Base-by-base conservation (phyloP, 805 yeast genomes). In the Hanseniaspora vineae region DNA sequence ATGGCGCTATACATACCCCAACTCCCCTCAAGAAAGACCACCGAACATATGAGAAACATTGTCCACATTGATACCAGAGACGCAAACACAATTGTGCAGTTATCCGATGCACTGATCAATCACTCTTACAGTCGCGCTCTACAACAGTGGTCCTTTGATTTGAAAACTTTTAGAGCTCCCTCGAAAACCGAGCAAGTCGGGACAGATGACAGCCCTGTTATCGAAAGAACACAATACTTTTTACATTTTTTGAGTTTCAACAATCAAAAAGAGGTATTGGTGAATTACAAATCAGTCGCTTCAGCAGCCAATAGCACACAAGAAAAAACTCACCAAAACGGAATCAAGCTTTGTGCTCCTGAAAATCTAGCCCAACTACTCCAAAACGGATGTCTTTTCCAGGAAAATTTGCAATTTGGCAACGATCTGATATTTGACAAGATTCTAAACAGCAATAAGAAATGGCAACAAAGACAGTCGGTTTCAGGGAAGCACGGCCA, bases 381-480 rank as follows among this genome's bases (percentile, higher is more conserved):
- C 19, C 40, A 37, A 37, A 37, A 37, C 40, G 40, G 40, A 11
- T 37, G 40, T 15, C 12, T 37, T 11, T 37, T 37, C 19, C 40
- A 37, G 8, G 19, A 37, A 17, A 14, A 37, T 10, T 19, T 14
- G 19, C 17, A 37, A 5, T 18, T n/a, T 37, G 19, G 17, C 40
- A 37, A 15, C 11, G 19, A 37, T 17, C 12, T 37, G 12, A 17
- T 37, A n/a, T n/a, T 37, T 15, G n/a, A 37, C 19, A 37, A 37
- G 10, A 37, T 48, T 8, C 31, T 48, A 20, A 48, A 48, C n/a
- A 35, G 44, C 20, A 48, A 48, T 43, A 48, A 44, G 14, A 46
- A 48, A 31, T 48, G 50, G 50, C 19, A n/a, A 3, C 45, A 44
- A 11, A 48, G 42, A 37, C 50, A 48, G 17, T 43, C 45, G 17